Conservation (phyloP, 768 basidiomycete species). For the Termitomyces sp. region DNA sequence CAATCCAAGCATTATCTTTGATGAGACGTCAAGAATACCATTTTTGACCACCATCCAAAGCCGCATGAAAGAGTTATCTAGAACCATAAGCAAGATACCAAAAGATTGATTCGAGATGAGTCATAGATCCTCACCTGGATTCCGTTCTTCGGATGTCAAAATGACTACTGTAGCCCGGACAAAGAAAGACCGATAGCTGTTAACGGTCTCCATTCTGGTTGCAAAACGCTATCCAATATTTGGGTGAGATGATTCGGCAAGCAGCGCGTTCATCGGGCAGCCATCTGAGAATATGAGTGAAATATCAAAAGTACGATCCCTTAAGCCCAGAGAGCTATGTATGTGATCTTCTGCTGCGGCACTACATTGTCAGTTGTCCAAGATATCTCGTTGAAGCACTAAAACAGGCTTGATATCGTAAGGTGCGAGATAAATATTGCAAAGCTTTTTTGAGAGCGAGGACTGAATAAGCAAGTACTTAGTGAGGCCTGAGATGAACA, state of each 20-base stretch:
- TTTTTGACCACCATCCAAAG: too few relatives aligned
- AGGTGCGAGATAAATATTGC: neutral
- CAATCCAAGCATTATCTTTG: too few relatives aligned
- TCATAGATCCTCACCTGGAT: neutral
- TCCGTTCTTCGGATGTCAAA: neutral
- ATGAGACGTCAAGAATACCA: too few relatives aligned
- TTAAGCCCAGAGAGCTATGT: neutral
- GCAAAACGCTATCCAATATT: neutral
- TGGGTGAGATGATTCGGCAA: neutral
- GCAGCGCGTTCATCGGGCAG: neutral
- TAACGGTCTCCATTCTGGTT: neutral
- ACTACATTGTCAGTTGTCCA: too few relatives aligned
- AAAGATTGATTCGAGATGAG: too few relatives aligned
- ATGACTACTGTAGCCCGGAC: neutral
- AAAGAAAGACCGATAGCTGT: too few relatives aligned
- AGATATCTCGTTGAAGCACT: neutral
- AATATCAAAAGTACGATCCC: neutral
- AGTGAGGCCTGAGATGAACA: neutral
- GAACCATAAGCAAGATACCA: too few relatives aligned
- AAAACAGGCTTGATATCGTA: neutral
- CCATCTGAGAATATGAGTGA: neutral
- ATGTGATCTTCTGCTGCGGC: neutral
- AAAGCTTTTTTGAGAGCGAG: neutral
- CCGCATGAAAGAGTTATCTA: too few relatives aligned
- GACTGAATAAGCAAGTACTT: neutral